Base-by-base conservation (phyloP, 306 rosid species). In the Dalbergia cochinchinensis region DNA sequence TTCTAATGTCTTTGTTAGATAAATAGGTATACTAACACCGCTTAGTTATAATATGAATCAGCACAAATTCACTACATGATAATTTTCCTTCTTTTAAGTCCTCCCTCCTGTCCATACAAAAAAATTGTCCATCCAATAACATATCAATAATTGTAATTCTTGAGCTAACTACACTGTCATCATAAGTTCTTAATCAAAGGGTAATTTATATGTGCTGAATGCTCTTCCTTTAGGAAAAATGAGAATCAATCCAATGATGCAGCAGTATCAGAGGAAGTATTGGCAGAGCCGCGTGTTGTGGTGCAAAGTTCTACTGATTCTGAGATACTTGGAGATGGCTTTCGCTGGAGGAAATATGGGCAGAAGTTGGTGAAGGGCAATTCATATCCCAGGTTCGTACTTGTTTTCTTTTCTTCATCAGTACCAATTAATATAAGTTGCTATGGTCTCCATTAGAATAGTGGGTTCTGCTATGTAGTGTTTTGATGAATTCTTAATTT, bases 311-410 rank as follows among this genome's bases (percentile, higher is more conserved):
- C 88, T 15, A 73, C 74, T 0, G 94, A 91, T 81, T 78, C 90
- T 35, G 97, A 91, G 71, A 80, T 90, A 20, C 59, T 88, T 2
- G 90, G 92, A 45, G 97, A 95, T 78, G 97, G 98, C 58, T 89
- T 90, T 79, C 98, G 97, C 74, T 95, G 99, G 99, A 93, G 98
- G 84, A 95, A 95, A 88, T 95, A 95, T 81, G 99, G 99, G 8
- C 98, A 95, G 90, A 95, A 95, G 71, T 94, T 95, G 83, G 98
- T 93, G 20, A 91, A 93, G 88, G 98, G 98, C 15, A 95, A 90
- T 87, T 93, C 97, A 83, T 86, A 88, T 83, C 97, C 96, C 84
- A 90, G 98, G 97, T 93, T 76, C 22, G 73, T 51, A 44, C 61
- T 26, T 37, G 8, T 33, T 57, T 1, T 7, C 15, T 64, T 18